phyloP scores from a whole-genome alignment of 2,329 filamentous ascomycete genomes.

The Knoxdaviesia capensis region DNA sequence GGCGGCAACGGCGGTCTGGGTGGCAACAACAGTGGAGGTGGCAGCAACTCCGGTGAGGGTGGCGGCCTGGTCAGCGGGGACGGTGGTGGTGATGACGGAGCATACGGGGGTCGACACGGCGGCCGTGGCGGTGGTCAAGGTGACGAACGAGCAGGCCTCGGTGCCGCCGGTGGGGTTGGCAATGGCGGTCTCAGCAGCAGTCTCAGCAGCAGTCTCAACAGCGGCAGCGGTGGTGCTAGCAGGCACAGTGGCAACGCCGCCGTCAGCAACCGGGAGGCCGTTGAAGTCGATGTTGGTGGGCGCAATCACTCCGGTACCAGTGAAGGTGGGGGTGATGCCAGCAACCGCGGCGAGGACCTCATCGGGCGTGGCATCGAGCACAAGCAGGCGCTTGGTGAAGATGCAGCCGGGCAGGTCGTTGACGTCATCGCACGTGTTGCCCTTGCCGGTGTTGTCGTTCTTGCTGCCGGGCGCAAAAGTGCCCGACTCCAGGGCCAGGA shows the following conservation, averaged over 20 bases:
- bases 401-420: constrained; percentile 31
- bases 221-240: constrained; percentile 1
- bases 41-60: constrained; percentile 1
- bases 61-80: constrained; percentile 1
- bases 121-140: not conserved
- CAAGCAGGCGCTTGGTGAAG: constrained; percentile 28
- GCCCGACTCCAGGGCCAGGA: constrained; percentile 36
- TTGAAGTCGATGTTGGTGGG: constrained; percentile 9
- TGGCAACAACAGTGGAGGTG: constrained; percentile 1
- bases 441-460: constrained; percentile 8
- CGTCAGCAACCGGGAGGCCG: constrained; percentile 7
- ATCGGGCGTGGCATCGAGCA: constrained; percentile 29
- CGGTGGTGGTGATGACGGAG: constrained; percentile 4
- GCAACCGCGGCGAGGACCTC: constrained; percentile 29
- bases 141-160: constrained; percentile 1
- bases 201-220: constrained; percentile 1
- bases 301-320: constrained; percentile 12
- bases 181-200: not conserved
- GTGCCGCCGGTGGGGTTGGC: constrained; percentile 1
- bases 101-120: not conserved
- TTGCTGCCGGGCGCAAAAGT: constrained; percentile 39
- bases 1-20: constrained; percentile 2
- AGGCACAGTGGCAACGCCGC: constrained; percentile 1
- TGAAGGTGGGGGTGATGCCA: constrained; percentile 14
- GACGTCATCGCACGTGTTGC: constrained; percentile 23